Evolutionary conservation across 2,329 filamentous ascomycete species (phyloP).

Genomic region (Penicillium fuscoglaucum): DNA sequence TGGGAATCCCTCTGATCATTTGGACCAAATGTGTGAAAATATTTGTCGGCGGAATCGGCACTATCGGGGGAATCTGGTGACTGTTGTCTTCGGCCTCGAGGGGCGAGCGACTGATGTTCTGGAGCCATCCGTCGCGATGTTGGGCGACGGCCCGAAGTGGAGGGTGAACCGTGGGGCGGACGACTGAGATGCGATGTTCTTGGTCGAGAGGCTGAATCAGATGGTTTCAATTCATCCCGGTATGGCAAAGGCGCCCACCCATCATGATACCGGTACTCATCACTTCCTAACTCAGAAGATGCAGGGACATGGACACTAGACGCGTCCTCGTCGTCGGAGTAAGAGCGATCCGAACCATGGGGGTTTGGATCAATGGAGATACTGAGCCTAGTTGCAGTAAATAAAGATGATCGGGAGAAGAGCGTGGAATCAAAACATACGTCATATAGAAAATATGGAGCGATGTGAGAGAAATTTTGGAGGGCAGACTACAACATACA

Average conservation of each 20-base stretch:
- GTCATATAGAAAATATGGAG: too few relatives aligned
- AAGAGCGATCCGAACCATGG: conserved; percentile 42
- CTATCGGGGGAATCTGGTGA: conserved; percentile 59
- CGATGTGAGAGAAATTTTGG: too few relatives aligned
- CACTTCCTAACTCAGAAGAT: conserved; percentile 37
- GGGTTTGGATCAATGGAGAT: conserved; percentile 48
- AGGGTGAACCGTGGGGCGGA: conserved; percentile 38
- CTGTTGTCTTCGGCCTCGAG: conserved; percentile 43
- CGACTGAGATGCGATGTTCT: conserved; percentile 45
- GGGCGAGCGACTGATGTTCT: conserved; percentile 39
- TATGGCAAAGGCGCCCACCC: conserved; percentile 44
- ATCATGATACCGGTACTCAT: conserved; percentile 43
- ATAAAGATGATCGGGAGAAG: too few relatives aligned
- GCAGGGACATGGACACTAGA: conserved; percentile 48
- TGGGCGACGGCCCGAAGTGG: conserved; percentile 40
- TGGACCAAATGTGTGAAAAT: conserved; percentile 49
- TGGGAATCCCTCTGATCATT: conserved; percentile 38
- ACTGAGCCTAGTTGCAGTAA: conserved; percentile 36
- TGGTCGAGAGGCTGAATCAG: conserved; percentile 49
- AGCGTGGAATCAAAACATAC: too few relatives aligned
- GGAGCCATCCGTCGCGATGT: conserved; percentile 36
- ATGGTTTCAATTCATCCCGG: conserved; percentile 50
- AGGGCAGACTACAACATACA: too few relatives aligned
- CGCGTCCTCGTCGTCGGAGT: conserved; percentile 48
- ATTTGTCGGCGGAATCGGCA: conserved; percentile 65